phyloP scores from a whole-genome alignment of 495 filamentous ascomycete genomes.

The Bombardia bombarda region DNA sequence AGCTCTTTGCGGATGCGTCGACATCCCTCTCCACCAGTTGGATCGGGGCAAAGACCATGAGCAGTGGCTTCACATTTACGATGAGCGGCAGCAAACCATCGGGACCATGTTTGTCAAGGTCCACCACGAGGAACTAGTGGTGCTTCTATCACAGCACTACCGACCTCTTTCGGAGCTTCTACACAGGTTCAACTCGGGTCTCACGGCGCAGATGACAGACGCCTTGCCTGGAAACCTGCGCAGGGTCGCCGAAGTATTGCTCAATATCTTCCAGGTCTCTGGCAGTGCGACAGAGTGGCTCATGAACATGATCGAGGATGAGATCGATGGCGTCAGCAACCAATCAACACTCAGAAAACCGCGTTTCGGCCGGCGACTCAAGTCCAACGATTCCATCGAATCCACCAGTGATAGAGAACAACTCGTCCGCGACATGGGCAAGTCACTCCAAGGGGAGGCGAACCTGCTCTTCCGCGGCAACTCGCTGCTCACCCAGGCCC shows the following conservation, averaged over 20 bases:
- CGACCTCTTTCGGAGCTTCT: conserved; percentile 74
- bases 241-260: conserved; percentile 72
- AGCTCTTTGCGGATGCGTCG: conserved; percentile 59
- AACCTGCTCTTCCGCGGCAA: conserved; percentile 96
- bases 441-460: conserved; percentile 65
- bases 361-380: conserved; percentile 67
- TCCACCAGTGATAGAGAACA: conserved; percentile 45
- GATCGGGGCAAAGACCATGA: conserved; percentile 73
- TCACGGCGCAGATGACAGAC: conserved; percentile 78
- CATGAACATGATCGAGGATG: conserved; percentile 85
- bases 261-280: conserved; percentile 96
- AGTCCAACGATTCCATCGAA: conserved; percentile 70
- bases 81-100: conserved; percentile 60
- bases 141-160: conserved; percentile 82
- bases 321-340: conserved; percentile 87
- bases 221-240: conserved; percentile 69
- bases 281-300: conserved; percentile 85
- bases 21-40: conserved; percentile 77
- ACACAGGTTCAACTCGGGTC: conserved; percentile 71
- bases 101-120: conserved; percentile 85
- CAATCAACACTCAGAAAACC: conserved; percentile 62
- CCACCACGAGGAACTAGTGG: conserved; percentile 76
- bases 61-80: conserved; percentile 80
- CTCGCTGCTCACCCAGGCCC: conserved; percentile 83
- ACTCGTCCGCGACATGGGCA: conserved; percentile 53